phyloP scores from a whole-genome alignment of 768 basidiomycete species.

The Collybiopsis confluens region DNA sequence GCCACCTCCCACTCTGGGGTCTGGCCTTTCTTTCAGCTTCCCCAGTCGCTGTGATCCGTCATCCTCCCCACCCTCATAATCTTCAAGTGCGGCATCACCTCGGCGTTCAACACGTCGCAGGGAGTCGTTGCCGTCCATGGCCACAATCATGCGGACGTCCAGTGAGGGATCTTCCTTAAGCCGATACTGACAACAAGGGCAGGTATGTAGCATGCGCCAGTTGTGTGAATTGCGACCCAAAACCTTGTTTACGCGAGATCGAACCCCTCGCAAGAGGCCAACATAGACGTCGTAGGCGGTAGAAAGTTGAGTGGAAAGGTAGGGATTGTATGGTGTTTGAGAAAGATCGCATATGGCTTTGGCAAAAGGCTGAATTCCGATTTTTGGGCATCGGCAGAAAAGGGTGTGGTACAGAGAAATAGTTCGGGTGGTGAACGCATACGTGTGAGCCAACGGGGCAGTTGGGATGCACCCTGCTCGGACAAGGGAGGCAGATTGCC shows the following conservation, averaged over 20 bases:
- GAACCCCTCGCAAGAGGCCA: conserved; percentile 16
- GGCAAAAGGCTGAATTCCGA: background rate
- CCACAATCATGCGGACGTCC: background rate
- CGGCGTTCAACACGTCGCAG: background rate
- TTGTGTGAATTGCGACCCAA: conserved; percentile 18
- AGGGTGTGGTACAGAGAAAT: too few species aligned
- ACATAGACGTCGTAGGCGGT: conserved; percentile 23
- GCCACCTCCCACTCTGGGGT: conserved; percentile 1
- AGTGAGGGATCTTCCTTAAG: background rate
- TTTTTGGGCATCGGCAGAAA: background rate
- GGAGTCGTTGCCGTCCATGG: conserved; percentile 1
- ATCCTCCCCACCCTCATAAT: background rate
- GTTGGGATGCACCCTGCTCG: too few species aligned
- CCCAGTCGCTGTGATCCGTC: too few species aligned
- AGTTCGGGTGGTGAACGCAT: too few species aligned
- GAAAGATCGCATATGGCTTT: background rate
- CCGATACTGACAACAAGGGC: conserved; percentile 13
- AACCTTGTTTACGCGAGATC: conserved; percentile 11
- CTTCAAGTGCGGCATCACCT: background rate
- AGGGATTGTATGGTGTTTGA: conserved; percentile 6
- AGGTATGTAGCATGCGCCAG: conserved; percentile 23
- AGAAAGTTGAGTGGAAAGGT: conserved; percentile 18
- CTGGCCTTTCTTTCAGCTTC: conserved; percentile 9
- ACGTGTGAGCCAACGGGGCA: too few species aligned
- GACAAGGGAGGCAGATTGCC: too few species aligned